These are phyloP conservation scores for Fusarium armeniacum DNA, from an alignment of 2,329 filamentous ascomycete genomes.

Conservation along the genomic window DNA sequence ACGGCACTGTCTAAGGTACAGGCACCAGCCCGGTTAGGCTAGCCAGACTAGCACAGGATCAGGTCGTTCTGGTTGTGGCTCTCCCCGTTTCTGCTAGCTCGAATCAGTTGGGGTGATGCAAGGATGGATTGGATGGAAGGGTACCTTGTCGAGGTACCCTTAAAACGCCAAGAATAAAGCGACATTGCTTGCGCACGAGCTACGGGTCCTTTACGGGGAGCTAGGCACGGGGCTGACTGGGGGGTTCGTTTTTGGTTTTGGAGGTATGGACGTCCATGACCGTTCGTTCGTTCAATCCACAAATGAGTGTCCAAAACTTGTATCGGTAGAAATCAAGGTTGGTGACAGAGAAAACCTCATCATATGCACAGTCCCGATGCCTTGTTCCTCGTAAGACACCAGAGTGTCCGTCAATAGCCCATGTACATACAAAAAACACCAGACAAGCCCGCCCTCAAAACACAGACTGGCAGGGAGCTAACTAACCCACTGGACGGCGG, in stretches of 20 bases:
- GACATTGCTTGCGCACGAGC: slow-evolving; percentile 46
- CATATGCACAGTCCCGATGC: neutral
- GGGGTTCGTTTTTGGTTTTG: slow-evolving; percentile 24
- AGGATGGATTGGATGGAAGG: slow-evolving; percentile 42
- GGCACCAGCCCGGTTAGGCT: slow-evolving; percentile 20
- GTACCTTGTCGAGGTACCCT: slow-evolving; percentile 44
- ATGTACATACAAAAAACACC: slow-evolving; percentile 12
- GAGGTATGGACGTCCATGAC: slow-evolving; percentile 11
- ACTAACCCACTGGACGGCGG: slow-evolving; percentile 40
- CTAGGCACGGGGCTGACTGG: slow-evolving; percentile 48
- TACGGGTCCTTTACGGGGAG: slow-evolving; percentile 46
- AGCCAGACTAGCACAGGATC: slow-evolving; percentile 32
- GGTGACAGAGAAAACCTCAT: neutral
- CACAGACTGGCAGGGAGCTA: slow-evolving; percentile 27
- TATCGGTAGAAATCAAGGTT: slow-evolving; percentile 7
- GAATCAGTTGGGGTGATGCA: slow-evolving; percentile 46
- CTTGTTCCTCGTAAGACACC: slow-evolving; percentile 2
- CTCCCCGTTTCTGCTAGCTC: slow-evolving; percentile 48
- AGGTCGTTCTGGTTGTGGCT: slow-evolving; percentile 42
- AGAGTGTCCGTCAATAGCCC: neutral
- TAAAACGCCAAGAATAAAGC: slow-evolving; percentile 46
- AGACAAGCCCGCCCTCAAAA: slow-evolving; percentile 3
- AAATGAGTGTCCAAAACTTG: slow-evolving; percentile 13
- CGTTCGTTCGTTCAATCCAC: slow-evolving; percentile 10
- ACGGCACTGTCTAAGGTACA: slow-evolving; percentile 21